These are phyloP conservation scores for Setaria viridis DNA, from an alignment of 202 grass and related monocot genomes.

Conservation along the genomic window DNA sequence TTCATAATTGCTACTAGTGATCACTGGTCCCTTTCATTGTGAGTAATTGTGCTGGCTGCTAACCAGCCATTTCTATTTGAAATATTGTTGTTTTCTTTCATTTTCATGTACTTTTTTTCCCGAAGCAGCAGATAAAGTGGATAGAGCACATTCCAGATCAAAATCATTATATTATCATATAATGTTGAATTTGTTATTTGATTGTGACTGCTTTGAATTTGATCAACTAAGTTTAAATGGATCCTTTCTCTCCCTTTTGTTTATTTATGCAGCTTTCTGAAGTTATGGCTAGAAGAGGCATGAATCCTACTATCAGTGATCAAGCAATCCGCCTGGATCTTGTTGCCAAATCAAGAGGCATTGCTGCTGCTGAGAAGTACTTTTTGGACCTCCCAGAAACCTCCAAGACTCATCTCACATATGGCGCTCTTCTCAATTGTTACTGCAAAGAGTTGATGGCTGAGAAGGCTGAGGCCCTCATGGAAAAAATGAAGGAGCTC, in stretches of 20 bases:
- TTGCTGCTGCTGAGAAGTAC: constrained; percentile 87
- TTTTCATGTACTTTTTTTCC: constrained; percentile 16
- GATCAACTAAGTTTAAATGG: not conserved
- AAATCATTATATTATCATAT: constrained; percentile 21
- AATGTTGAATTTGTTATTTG: constrained; percentile 11
- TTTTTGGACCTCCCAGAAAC: constrained; percentile 90
- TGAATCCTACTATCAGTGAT: constrained; percentile 86
- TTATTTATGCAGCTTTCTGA: constrained; percentile 66
- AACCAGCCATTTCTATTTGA: constrained; percentile 20
- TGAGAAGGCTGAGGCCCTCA: constrained; percentile 75
- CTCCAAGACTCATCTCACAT: constrained; percentile 91
- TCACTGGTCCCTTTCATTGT: constrained; percentile 14
- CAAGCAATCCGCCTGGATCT: constrained; percentile 90
- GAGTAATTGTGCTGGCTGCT: not conserved
- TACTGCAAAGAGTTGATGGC: constrained; percentile 83
- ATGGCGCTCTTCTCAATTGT: constrained; percentile 88
- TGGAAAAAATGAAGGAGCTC: constrained; percentile 92
- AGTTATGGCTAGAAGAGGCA: constrained; percentile 79
- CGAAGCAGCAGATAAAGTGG: constrained; percentile 26
- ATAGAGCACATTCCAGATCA: not conserved
- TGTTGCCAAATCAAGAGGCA: constrained; percentile 78
- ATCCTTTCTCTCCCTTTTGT: constrained; percentile 1
- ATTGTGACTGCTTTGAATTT: constrained; percentile 21
- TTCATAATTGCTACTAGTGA: constrained; percentile 3
- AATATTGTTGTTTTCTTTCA: constrained; percentile 20